These are phyloP conservation scores for Hepatocystis sp. DNA, from an alignment of 169 alveolate species.

Conservation along the genomic window DNA sequence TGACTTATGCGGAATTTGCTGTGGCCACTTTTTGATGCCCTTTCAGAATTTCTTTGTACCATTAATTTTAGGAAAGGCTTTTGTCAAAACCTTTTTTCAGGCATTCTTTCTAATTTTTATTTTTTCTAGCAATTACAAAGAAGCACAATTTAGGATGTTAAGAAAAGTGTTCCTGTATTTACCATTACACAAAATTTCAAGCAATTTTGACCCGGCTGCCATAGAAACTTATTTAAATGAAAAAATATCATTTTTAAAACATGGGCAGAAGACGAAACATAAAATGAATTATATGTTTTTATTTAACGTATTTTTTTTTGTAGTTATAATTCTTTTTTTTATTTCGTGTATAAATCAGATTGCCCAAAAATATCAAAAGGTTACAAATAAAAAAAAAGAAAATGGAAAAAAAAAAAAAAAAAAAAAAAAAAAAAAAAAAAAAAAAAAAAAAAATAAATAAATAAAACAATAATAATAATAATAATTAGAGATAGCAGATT, in stretches of 20 bases:
- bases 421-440: too few relatives aligned
- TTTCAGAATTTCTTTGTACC: slow-evolving; percentile 93
- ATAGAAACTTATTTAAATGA: slow-evolving; percentile 49
- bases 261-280: slow-evolving; percentile 37
- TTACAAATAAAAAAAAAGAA: neutral
- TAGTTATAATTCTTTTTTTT: slow-evolving; percentile 60
- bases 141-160: slow-evolving; percentile 23
- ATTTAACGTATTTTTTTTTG: slow-evolving; percentile 71
- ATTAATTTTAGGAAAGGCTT: slow-evolving; percentile 92
- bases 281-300: slow-evolving; percentile 69
- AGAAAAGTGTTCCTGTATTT: slow-evolving; percentile 25
- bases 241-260: slow-evolving; percentile 49
- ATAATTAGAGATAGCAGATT: too few relatives aligned
- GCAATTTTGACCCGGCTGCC: slow-evolving; percentile 23
- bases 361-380: slow-evolving; percentile 75
- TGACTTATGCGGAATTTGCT: slow-evolving; percentile 93
- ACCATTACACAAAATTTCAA: slow-evolving; percentile 28
- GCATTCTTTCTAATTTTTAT: slow-evolving; percentile 86
- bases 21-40: slow-evolving; percentile 95
- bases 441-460: too few relatives aligned
- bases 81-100: slow-evolving; percentile 89
- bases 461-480: too few relatives aligned
- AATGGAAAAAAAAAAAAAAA: too few relatives aligned
- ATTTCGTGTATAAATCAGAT: slow-evolving; percentile 72
- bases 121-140: slow-evolving; percentile 80